Base-by-base conservation (phyloP, 129 eudicot species). In the Ambrosia artemisiifolia region DNA sequence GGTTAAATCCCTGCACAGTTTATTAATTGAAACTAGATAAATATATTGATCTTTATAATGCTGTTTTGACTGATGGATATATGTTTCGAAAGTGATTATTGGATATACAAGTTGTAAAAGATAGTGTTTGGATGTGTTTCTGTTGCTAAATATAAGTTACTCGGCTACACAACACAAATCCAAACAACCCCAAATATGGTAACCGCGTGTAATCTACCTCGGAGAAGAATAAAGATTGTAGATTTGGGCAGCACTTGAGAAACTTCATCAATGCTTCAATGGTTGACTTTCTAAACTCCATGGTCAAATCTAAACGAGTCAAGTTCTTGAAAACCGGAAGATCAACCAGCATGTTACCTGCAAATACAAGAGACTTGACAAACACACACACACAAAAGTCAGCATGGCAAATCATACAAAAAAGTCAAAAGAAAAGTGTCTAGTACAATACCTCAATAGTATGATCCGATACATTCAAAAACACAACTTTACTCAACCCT, bases 311-410 rank as follows among this genome's bases (percentile, higher is more conserved):
- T 65, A 90, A 77, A 72, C 49, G 75, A 34, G 84, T 79, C 83
- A 90, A 67, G 61, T 83, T 83, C 57, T 74, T 51, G 70, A 90
- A 90, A 36, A 65, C 43, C 4, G 91, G 96, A 69, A 84, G 78
- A 46, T 75, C 78, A 59, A 71, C 81, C 49, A 67, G 46, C 70
- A 73, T 53, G 20, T 80, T 79, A 57, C 76, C 85, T 73, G 83
- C 88, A 33, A 65, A 75, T 57, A 66, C 77, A 54, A 88, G 88
- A 73, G 87, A 83, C 96, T 90, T 72, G 20, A 48, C 63, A 66
- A 48, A 24, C 28, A 24, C 28, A 76, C 18, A 49, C 32, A 13
- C 50, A 24, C n/a, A 43, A 35, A 16, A 67, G 70, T 77, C 72
- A 86, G 77, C 42, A 48, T 7, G n/a, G 64, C 17, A 76, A 34